phyloP scores from a whole-genome alignment of 2,329 filamentous ascomycete species.

The Fusarium camptoceras region DNA sequence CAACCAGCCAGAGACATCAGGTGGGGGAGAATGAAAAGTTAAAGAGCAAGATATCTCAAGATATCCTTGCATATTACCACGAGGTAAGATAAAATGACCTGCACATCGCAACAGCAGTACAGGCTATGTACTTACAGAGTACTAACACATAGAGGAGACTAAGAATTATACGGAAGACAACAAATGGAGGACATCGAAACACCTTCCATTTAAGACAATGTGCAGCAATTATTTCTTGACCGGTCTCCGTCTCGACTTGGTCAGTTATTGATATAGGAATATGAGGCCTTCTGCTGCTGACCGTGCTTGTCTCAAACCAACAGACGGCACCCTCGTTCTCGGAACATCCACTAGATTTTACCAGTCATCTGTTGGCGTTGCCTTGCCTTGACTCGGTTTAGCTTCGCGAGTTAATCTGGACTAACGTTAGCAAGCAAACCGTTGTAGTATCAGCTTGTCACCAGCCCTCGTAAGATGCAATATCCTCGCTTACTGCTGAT shows the following conservation, averaged over 20 bases:
- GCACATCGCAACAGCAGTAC: not conserved
- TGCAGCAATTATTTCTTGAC: constrained; percentile 16
- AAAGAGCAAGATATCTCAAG: not conserved
- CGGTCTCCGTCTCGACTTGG: constrained; percentile 24
- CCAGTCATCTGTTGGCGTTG: not conserved
- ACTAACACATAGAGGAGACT: not conserved
- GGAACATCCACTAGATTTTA: not conserved
- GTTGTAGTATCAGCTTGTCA: constrained; percentile 8
- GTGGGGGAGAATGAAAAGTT: not conserved
- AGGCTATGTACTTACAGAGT: not conserved
- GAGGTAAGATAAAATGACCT: constrained; percentile 13
- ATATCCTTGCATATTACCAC: constrained; percentile 15
- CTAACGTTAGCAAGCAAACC: not conserved
- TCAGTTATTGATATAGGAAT: constrained; percentile 20
- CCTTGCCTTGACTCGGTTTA: not conserved
- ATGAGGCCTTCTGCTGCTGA: constrained; percentile 26
- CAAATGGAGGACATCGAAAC: not conserved
- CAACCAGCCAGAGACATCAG: constrained; percentile 7
- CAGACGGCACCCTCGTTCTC: not conserved
- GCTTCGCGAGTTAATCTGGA: not conserved
- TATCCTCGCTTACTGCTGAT: constrained; percentile 1
- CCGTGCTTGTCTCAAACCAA: constrained; percentile 24
- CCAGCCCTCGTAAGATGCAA: not conserved
- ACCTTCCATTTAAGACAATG: constrained; percentile 6
- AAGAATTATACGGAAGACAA: not conserved